Evolutionary conservation across 345 rosid species (phyloP).

Genomic region (Euphorbia pulcherrima): DNA sequence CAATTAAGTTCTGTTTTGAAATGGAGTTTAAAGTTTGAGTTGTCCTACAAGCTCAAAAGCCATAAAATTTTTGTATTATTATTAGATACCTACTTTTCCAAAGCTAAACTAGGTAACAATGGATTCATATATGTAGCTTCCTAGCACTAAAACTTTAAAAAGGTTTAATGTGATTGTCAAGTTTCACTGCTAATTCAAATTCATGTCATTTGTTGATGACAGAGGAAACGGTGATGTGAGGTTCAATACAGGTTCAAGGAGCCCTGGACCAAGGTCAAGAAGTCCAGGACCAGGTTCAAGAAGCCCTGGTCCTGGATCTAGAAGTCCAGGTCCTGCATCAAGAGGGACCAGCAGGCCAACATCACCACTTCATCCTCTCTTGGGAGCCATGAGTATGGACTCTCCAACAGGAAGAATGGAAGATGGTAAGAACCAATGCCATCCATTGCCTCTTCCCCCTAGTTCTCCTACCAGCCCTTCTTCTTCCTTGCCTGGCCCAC

Average conservation of each 20-base stretch:
- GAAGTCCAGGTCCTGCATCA: conserved; percentile 37
- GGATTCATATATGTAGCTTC: not conserved
- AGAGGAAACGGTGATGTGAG: conserved; percentile 51
- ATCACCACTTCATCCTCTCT: conserved; percentile 65
- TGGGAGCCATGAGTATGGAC: conserved; percentile 49
- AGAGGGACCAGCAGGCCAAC: conserved; percentile 65
- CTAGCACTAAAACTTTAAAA: not conserved
- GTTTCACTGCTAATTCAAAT: conserved; percentile 10
- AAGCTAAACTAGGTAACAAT: not conserved
- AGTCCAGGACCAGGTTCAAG: conserved; percentile 27
- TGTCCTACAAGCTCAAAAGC: not conserved
- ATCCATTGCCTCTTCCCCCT: conserved; percentile 90
- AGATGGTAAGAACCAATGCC: conserved; percentile 61
- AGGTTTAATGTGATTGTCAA: conserved; percentile 10
- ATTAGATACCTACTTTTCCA: not conserved
- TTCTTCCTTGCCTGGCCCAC: conserved; percentile 43
- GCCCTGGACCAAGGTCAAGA: conserved; percentile 40
- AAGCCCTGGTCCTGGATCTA: conserved; percentile 27
- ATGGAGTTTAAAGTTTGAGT: not conserved
- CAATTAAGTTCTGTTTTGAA: not conserved
- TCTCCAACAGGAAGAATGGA: conserved; percentile 60
- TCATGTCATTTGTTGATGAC: conserved; percentile 30
- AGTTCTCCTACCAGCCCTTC: conserved; percentile 80
- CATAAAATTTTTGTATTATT: not conserved
- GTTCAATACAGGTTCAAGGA: conserved; percentile 39